Percentiles rank a stretch among this genome's conserved stretches.
Conservation (phyloP, 805 yeast genomes). For the Clavispora phyllophila region DNA sequence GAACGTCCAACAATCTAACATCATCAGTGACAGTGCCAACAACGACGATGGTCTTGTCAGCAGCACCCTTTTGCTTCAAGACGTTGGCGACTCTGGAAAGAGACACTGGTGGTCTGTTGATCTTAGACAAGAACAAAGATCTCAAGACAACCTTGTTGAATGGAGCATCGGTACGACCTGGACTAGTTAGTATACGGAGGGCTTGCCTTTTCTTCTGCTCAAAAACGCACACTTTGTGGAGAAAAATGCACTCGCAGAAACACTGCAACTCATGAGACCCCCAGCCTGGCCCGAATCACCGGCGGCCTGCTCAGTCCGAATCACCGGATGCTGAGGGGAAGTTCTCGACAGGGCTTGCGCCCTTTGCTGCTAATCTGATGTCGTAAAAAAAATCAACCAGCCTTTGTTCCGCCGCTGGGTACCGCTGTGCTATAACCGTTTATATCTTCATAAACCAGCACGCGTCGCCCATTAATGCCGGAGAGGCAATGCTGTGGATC, state of each 20-base stretch:
- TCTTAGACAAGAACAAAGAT: conserved; percentile 94
- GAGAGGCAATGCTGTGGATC: not conserved
- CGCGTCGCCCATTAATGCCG: not conserved
- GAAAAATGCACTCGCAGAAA: conserved; percentile 26
- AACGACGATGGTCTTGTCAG: conserved; percentile 80
- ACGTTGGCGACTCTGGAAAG: conserved; percentile 86
- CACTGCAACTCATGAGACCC: not conserved
- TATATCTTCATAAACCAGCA: conserved; percentile 4
- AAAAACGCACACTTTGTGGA: conserved; percentile 28
- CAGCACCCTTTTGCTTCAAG: conserved; percentile 74
- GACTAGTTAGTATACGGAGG: conserved; percentile 32
- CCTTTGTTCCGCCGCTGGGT: not conserved
- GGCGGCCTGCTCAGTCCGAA: conserved; percentile 3
- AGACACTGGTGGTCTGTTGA: conserved; percentile 99
- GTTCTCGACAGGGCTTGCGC: conserved; percentile 1
- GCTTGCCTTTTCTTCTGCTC: conserved; percentile 35
- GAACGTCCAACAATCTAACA: conserved; percentile 87
- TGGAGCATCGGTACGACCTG: conserved; percentile 97
- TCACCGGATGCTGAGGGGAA: conserved; percentile 9
- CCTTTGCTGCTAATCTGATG: conserved; percentile 1
- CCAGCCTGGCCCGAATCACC: not conserved
- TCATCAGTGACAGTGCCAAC: conserved; percentile 99
- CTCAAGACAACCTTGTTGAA: conserved; percentile 97
- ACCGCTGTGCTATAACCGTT: conserved; percentile 1
- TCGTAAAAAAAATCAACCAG: conserved; percentile 1